Evolutionary conservation across 371 early-diverging fungal genomes (phyloP), one percentile per base, ranked within the genome.

Genomic region (Syncephalastrum monosporum): DNA sequence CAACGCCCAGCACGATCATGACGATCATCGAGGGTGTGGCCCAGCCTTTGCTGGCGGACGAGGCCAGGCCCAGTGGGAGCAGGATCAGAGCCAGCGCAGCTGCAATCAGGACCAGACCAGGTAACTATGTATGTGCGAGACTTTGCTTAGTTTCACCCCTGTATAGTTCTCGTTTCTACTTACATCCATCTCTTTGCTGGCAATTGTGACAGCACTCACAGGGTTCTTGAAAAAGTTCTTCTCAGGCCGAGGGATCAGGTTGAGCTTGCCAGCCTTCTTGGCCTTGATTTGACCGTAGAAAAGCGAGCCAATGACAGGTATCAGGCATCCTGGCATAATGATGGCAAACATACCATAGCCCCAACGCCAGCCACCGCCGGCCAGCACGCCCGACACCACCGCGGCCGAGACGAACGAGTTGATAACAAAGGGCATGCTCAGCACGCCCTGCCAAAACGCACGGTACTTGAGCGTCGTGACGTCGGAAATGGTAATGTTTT

Each of bases 271-370:
- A 17, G 44, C 2, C 44, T 62, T 62, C 43, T 47, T 56, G 13
- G 62, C 62, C 41, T 62, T 62, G 25, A 42, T 47, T 43, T 62
- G 62, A 42, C 53, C 62, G 42, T 42, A 62, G 3, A 62, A 29
- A 12, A 62, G 57, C 1, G 57, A 56, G 15, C 52, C 56, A 42
- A 56, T 48, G 17, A 62, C 57, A 21, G 62, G 62, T 21, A 48
- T 47, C 17, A 62, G 46, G 14, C 62, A 62, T 12, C 29, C 56
- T 42, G 62, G 62, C 23, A 62, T 46, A 41, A 62, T 38, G 43
- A 62, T 62, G 21, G 55, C 57, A 47, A 62, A 62, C 62, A 62
- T 62, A 48, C 62, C 62, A 47, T 62, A 62, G 3, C 62, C 62
- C 62, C 62, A 62, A 12, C 62, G 53, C 62, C 62, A 62, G 14